phyloP scores from a whole-genome alignment of 805 yeast species.

The Barnettozyma populi region DNA sequence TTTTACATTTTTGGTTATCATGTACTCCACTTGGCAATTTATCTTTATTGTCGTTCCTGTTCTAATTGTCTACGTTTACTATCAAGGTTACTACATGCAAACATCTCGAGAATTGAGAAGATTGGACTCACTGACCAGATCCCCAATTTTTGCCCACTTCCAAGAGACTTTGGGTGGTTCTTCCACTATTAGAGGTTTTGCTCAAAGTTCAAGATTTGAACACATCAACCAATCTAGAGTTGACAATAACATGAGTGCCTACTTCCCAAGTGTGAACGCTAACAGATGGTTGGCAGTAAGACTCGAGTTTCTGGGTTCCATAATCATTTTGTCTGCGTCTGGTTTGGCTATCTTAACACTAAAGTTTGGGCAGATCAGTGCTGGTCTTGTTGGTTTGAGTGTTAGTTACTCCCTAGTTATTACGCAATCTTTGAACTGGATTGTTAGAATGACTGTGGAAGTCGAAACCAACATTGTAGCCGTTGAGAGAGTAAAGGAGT shows the following conservation, averaged over 20 bases:
- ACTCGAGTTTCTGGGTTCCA: constrained; percentile 83
- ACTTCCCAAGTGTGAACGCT: constrained; percentile 85
- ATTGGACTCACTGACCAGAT: constrained; percentile 71
- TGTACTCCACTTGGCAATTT: constrained; percentile 85
- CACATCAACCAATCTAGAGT: constrained; percentile 63
- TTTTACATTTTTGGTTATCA: constrained; percentile 74
- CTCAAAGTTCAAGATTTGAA: constrained; percentile 56
- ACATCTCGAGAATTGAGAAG: constrained; percentile 81
- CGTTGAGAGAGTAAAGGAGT: constrained; percentile 91
- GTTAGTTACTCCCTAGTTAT: constrained; percentile 89
- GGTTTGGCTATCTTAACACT: constrained; percentile 59
- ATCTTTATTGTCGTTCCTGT: constrained; percentile 68
- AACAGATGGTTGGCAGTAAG: constrained; percentile 98
- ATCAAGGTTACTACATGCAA: constrained; percentile 70
- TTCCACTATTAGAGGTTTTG: constrained; percentile 68
- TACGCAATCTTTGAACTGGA: constrained; percentile 94
- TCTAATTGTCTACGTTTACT: constrained; percentile 55
- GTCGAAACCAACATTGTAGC: constrained; percentile 96
- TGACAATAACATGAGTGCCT: constrained; percentile 87
- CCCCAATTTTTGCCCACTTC: constrained; percentile 80
- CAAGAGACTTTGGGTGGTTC: constrained; percentile 78
- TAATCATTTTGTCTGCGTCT: constrained; percentile 83
- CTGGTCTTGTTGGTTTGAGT: constrained; percentile 92
- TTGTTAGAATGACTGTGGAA: constrained; percentile 97
- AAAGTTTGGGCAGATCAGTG: constrained; percentile 65